phyloP scores from a whole-genome alignment of 108 stramenopile species.

The Cyclotella cryptica region DNA sequence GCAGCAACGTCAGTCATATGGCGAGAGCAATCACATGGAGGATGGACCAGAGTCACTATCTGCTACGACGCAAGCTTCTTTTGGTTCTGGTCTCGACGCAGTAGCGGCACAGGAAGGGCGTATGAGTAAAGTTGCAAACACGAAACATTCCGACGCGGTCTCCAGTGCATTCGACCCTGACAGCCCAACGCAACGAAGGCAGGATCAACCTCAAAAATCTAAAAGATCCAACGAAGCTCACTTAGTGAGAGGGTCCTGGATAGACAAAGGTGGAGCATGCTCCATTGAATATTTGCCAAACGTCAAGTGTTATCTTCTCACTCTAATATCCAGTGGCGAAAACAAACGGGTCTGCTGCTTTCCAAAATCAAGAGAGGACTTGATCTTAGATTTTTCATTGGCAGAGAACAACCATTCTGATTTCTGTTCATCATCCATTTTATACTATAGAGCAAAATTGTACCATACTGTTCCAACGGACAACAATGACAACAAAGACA shows the following conservation, averaged over 20 bases:
- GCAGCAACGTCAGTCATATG: neutral
- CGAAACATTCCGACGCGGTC: too few species aligned
- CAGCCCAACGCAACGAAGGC: too few species aligned
- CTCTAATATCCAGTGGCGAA: slow-evolving; percentile 6
- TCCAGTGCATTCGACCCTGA: too few species aligned
- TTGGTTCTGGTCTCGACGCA: neutral
- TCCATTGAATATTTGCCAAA: slow-evolving; percentile 53
- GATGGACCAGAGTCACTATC: neutral
- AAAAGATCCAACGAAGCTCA: neutral
- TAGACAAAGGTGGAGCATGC: slow-evolving; percentile 28
- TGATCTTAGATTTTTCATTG: slow-evolving; percentile 15
- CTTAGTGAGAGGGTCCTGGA: slow-evolving; percentile 28
- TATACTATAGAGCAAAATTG: slow-evolving; percentile 10
- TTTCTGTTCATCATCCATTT: neutral
- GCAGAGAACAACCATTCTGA: neutral
- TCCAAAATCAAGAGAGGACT: slow-evolving; percentile 16
- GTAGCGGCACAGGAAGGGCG: too few species aligned
- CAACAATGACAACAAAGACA: neutral
- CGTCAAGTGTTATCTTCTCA: slow-evolving; percentile 41
- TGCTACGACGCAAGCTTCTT: neutral
- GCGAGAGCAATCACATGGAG: neutral
- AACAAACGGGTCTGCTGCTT: neutral
- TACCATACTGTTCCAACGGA: neutral
- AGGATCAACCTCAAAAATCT: neutral
- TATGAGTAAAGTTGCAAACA: too few species aligned